Evolutionary conservation across 2,329 filamentous ascomycete genomes (phyloP), one percentile per base, ranked within the genome.

Genomic region (Proliferodiscus dingleyae): DNA sequence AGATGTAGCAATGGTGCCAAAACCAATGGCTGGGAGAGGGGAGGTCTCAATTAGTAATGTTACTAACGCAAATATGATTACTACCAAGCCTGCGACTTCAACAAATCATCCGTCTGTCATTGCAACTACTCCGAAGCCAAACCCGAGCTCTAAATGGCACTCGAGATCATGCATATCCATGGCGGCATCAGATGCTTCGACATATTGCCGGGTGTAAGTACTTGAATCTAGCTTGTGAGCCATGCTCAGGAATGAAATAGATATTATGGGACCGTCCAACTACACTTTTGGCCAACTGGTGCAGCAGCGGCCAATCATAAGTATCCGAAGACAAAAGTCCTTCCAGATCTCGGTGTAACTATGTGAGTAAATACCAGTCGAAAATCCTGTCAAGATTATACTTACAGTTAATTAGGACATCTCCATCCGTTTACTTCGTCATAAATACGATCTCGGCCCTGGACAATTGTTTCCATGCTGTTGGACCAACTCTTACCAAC

Each of bases 401-500:
- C 26, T 28, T 28, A 28, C 13, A 7, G 26, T 13, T 7, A 15
- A 18, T 32, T 41, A 68, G 65, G 48, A 64, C 62, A 6, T 66
- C 61, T 1, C 66, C 66, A 2, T 67, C 65, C 5, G 61, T 68
- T 29, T 68, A 68, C 53, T 58, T 66, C 47, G 46, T 64, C 16
- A 62, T 68, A 43, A 61, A 63, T 29, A 64, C 61, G 9, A 62
- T 65, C 8, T 53, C 45, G 11, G 66, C 64, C 38, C 59, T 49
- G 49, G 66, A 68, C 52, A 53, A 53, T 4, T 44, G 55, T 8
- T 59, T 57, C 18, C 44, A 54, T 7, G 51, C 26, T 18, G 30
- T 49, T 0, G 64, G 63, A 0, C 64, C 65, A 5, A 52, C 58
- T 0, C 60, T 64, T 22, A 56, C 57, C 2, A 60, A 47, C 34